Percentiles rank a stretch among this genome's conserved stretches.
Conservation (phyloP, 495 filamentous ascomycete species). For the Oidiodendron maius region DNA sequence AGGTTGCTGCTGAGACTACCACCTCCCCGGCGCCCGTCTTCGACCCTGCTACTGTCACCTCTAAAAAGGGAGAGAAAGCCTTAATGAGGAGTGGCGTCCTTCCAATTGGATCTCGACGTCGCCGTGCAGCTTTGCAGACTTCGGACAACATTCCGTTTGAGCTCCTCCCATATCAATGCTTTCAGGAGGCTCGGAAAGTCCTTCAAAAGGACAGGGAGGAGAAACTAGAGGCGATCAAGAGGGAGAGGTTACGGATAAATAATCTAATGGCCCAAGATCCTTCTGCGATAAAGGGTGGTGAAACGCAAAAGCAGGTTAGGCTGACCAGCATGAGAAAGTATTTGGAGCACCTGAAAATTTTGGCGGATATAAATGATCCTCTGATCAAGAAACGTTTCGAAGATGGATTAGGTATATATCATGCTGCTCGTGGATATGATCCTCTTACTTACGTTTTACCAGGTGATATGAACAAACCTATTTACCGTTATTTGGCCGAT, state of each 20-base stretch:
- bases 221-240: conserved; percentile 64
- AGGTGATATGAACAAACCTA: conserved; percentile 95
- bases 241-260: conserved; percentile 42
- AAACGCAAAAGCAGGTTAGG: conserved; percentile 54
- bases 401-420: conserved; percentile 70
- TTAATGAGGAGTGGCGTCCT: conserved; percentile 51
- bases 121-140: conserved; percentile 66
- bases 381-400: conserved; percentile 92
- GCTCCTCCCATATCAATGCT: conserved; percentile 90
- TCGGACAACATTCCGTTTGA: conserved; percentile 79
- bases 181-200: conserved; percentile 88
- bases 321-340: conserved; percentile 65
- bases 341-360: conserved; percentile 77
- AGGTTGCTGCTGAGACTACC: conserved; percentile 26
- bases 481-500: conserved; percentile 89
- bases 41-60: conserved; percentile 30
- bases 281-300: conserved; percentile 51
- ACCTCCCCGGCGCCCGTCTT: conserved; percentile 22
- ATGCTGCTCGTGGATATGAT: background rate
- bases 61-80: conserved; percentile 49
- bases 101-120: conserved; percentile 75
- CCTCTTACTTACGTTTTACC: conserved; percentile 14
- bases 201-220: conserved; percentile 73
- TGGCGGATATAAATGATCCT: conserved; percentile 94
- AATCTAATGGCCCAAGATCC: conserved; percentile 52